Evolutionary conservation across 83 land plant species (phyloP), one percentile per base, ranked within the genome.

Genomic region (Thuja plicata): DNA sequence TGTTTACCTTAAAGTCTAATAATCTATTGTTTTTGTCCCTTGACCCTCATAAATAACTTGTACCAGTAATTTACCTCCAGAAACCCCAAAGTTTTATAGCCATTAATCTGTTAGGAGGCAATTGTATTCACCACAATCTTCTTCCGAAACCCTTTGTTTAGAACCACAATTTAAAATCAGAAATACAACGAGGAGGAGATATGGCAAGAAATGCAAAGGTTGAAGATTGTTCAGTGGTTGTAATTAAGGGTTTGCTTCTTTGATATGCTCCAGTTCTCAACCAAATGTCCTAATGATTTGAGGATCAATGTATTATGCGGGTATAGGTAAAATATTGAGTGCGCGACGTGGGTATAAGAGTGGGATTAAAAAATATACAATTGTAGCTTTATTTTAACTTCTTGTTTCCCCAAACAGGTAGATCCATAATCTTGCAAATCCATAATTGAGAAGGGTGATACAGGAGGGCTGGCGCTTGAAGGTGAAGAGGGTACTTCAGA

Each of bases 401-500:
- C 1, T 21, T 62, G 0, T 27, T 66, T 66, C 32, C 73, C 16
- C 60, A 24, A 66, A 66, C 2, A 21, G 70, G 27, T 24, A 66
- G 10, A 27, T 24, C 7, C 2, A 21, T 5, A 24, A 24, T 24
- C 30, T 66, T 1, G 32, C 73, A 13, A 76, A 35, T 34, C 16
- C 3, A 48, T 12, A 43, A 95, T 91, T 86, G 91, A 88, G 86
- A 92, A 94, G 2, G 94, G 95, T 32, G 95, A 93, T 17, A 94
- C 89, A 85, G 95, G 92, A 45, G 96, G 93, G 2, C 93, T 89
- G 35, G 74, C 5, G 3, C 90, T 89, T 83, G 96, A 92, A 5
- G 96, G 96, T 34, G 96, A 94, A 6, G 89, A 87, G 45, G 90
- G 27, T 54, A 93, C 91, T 54, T 93, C 88, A 3, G 91, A 91